These are phyloP conservation scores for Diaporthe velutina DNA, from an alignment of 2,329 filamentous ascomycete species.

Conservation along the genomic window DNA sequence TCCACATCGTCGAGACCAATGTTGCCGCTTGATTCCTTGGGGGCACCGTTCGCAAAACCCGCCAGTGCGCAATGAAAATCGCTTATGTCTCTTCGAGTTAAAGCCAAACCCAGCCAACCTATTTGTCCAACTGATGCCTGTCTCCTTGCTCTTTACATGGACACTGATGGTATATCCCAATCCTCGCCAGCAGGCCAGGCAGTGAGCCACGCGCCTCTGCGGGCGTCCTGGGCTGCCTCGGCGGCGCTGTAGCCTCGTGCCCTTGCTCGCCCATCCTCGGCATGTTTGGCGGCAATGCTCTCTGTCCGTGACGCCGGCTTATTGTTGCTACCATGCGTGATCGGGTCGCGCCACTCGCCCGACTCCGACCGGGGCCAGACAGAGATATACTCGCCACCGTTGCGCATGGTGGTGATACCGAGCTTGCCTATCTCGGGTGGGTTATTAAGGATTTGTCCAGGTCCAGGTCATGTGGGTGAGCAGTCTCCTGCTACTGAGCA, in stretches of 20 bases:
- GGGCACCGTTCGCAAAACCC: background rate
- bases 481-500: background rate
- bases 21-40: background rate
- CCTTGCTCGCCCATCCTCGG: background rate
- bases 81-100: background rate
- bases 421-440: background rate
- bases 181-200: conserved; percentile 48
- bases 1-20: background rate
- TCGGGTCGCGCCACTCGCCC: conserved; percentile 15
- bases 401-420: background rate
- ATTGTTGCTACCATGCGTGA: background rate
- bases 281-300: background rate
- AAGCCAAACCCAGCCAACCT: background rate
- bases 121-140: background rate
- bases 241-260: conserved; percentile 45
- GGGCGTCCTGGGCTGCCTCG: conserved; percentile 44
- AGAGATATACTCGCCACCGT: background rate
- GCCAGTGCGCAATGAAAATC: background rate
- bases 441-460: background rate
- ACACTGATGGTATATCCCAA: background rate
- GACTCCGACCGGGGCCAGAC: background rate
- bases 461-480: background rate
- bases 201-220: conserved; percentile 45
- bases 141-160: background rate
- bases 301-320: background rate